Evolutionary conservation across 768 basidiomycete genomes (phyloP), one percentile per base, ranked within the genome.

Genomic region (Mycena kentingensis): DNA sequence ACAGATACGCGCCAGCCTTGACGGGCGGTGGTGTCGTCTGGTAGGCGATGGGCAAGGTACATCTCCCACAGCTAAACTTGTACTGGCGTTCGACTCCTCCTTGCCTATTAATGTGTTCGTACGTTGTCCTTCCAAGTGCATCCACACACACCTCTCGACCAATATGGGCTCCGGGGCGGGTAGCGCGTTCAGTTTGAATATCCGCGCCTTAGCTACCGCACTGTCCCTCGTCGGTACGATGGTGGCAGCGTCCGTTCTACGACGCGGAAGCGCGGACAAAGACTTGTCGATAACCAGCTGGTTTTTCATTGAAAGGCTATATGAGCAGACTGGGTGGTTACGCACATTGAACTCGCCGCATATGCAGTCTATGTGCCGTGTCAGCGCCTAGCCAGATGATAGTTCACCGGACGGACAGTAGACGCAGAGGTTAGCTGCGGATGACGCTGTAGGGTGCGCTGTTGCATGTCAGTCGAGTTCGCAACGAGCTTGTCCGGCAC

Each of bases 311-410:
- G 42, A 32, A 47, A 15, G 16, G 25, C 50, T 7, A 22, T 22
- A 12, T 42, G 21, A 46, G 42, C 15, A 43, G 24, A 2, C 6
- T 24, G 29, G 41, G 49, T 45, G 46, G 24, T 46, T 8, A 77
- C 86, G 62, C 68, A 88, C 89, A 64, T 91, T 84, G 62, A 90
- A 91, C 69, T 92, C 90, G 66, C 90, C 89, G 68, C 90, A 93
- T 52, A 93, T 84, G 64, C 90, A 93, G 67, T 92, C 89, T 91
- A n/a, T n/a, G n/a, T n/a, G n/a, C n/a, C n/a, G n/a, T n/a, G n/a
- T n/a, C n/a, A n/a, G n/a, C n/a, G n/a, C n/a, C n/a, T n/a, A n/a
- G n/a, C n/a, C 64, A 36, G 16, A 49, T 54, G 55, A 52, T 31
- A 49, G 39, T 22, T 32, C 25, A 58, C 57, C 49, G 45, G 49